These are phyloP conservation scores for Colletotrichum sp. DNA, from an alignment of 2,329 filamentous ascomycete species.

Conservation along the genomic window DNA sequence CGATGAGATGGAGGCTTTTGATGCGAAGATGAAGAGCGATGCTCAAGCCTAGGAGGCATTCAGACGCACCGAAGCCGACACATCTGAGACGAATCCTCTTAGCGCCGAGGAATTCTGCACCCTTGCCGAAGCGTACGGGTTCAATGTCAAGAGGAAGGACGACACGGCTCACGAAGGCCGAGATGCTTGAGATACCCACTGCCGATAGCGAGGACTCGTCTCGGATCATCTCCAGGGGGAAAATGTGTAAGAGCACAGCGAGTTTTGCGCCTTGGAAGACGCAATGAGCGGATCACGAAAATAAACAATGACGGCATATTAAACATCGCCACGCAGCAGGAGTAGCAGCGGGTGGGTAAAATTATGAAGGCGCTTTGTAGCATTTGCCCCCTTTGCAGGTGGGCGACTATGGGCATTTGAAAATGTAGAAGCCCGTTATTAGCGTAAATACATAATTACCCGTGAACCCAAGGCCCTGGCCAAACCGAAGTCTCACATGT, in stretches of 20 bases:
- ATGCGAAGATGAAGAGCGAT: constrained; percentile 29
- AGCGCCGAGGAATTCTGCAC: not conserved
- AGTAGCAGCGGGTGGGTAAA: not conserved
- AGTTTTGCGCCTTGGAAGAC: not conserved
- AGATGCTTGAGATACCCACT: not conserved
- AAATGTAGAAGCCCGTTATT: not conserved
- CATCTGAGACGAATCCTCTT: not conserved
- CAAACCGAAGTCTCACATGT: not conserved
- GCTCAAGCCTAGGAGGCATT: constrained; percentile 2
- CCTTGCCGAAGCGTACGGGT: not conserved
- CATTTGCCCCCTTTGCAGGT: not conserved
- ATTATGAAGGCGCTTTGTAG: not conserved
- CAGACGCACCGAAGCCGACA: not conserved
- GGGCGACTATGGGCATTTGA: not conserved
- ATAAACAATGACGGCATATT: not conserved
- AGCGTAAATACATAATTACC: constrained; percentile 2
- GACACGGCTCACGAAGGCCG: not conserved
- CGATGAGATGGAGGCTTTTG: constrained; percentile 61
- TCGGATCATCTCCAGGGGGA: not conserved
- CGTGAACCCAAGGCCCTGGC: not conserved
- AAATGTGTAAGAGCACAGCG: not conserved
- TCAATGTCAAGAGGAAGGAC: not conserved
- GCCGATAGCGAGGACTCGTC: not conserved
- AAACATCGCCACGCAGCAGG: not conserved
- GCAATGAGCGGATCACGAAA: not conserved